Evolutionary conservation across 2,329 filamentous ascomycete genomes (phyloP).

Genomic region (Nemania sp.): DNA sequence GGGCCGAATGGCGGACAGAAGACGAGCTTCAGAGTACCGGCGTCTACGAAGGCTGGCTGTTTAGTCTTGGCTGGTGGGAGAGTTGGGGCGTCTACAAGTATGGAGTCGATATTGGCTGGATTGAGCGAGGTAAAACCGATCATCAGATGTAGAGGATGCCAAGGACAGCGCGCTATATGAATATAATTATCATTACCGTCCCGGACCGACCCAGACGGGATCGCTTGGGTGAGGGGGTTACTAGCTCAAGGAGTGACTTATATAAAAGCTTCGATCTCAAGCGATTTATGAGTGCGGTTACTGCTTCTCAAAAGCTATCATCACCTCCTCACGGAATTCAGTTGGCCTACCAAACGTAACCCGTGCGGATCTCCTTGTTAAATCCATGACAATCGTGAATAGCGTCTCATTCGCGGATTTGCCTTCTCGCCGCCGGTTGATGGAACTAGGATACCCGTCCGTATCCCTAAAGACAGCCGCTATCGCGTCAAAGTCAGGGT

Average conservation of each 20-base stretch:
- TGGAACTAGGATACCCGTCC: constrained; percentile 47
- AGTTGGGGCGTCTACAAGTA: constrained; percentile 32
- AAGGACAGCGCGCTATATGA: background rate
- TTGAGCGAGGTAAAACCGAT: constrained; percentile 16
- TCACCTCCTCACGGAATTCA: constrained; percentile 40
- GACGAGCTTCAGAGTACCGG: constrained; percentile 5
- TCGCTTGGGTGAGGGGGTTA: background rate
- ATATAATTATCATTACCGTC: background rate
- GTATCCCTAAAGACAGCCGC: constrained; percentile 48
- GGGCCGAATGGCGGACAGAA: constrained; percentile 32
- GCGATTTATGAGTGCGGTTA: background rate
- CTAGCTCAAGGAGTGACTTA: background rate
- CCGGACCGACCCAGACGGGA: background rate
- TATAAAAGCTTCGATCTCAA: background rate
- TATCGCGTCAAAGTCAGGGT: constrained; percentile 38
- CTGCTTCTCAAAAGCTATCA: constrained; percentile 36
- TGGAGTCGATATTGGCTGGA: constrained; percentile 35
- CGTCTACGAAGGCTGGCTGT: constrained; percentile 34
- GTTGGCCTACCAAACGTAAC: constrained; percentile 51
- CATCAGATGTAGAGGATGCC: background rate
- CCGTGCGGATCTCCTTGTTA: constrained; percentile 43
- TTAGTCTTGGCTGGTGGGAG: constrained; percentile 38
- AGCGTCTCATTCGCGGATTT: constrained; percentile 46
- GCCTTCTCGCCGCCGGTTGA: constrained; percentile 47
- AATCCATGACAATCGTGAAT: constrained; percentile 52